These are phyloP conservation scores for Aspergillus fijiensis DNA, from an alignment of 2,329 filamentous ascomycete species.

Conservation along the genomic window DNA sequence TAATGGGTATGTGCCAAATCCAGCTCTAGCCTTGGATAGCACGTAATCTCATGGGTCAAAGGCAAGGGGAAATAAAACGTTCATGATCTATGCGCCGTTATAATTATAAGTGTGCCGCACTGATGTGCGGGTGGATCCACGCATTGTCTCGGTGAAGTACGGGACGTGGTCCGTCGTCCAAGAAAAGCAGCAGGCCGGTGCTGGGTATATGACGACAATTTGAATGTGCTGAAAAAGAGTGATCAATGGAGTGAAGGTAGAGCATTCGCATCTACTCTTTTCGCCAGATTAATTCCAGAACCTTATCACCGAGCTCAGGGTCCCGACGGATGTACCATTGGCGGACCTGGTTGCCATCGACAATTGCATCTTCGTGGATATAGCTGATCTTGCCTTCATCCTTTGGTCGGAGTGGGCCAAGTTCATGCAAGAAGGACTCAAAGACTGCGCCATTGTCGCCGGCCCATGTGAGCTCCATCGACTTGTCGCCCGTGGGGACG, in stretches of 20 bases:
- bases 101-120: slow-evolving; percentile 6
- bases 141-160: background rate
- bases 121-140: background rate
- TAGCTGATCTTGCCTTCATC: slow-evolving; percentile 55
- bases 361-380: slow-evolving; percentile 47
- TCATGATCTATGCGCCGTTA: slow-evolving; percentile 22
- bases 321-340: slow-evolving; percentile 57
- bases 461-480: slow-evolving; percentile 56
- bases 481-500: slow-evolving; percentile 47
- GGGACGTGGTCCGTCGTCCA: background rate
- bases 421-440: slow-evolving; percentile 52
- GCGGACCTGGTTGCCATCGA: slow-evolving; percentile 48
- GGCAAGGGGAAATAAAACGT: slow-evolving; percentile 11
- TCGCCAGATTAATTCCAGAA: slow-evolving; percentile 43
- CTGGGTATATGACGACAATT: background rate
- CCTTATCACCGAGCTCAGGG: slow-evolving; percentile 39
- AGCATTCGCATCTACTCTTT: slow-evolving; percentile 8
- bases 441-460: slow-evolving; percentile 44
- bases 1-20: background rate
- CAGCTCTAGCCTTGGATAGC: slow-evolving; percentile 10
- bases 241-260: background rate
- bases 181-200: background rate
- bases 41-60: slow-evolving; percentile 16
- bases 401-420: slow-evolving; percentile 52
- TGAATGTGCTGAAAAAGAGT: background rate